These are phyloP conservation scores for Phytophthora pini DNA, from an alignment of 352 stramenopile species.

Conservation along the genomic window DNA sequence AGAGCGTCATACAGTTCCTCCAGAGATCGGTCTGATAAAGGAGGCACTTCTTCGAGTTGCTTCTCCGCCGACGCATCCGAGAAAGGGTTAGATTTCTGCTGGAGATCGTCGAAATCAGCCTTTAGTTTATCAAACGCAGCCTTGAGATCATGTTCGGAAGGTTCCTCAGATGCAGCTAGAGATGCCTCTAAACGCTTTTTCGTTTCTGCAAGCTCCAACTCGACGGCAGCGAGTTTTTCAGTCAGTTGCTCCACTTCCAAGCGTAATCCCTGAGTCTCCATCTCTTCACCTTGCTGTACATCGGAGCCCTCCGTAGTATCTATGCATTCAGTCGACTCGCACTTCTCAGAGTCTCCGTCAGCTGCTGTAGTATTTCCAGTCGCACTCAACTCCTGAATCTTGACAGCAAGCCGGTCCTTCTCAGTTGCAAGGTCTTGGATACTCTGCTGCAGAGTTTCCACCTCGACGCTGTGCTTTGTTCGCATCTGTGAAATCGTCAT, in stretches of 20 bases:
- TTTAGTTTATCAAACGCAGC: slow-evolving; percentile 20
- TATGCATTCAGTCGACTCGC: slow-evolving; percentile 10
- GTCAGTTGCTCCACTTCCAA: slow-evolving; percentile 17
- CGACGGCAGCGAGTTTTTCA: slow-evolving; percentile 15
- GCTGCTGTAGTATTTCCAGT: slow-evolving; percentile 24
- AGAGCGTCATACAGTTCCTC: slow-evolving; percentile 18
- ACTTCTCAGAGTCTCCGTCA: slow-evolving; percentile 1
- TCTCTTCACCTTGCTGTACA: neutral
- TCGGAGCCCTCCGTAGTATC: slow-evolving; percentile 9
- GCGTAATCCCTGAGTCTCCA: slow-evolving; percentile 8
- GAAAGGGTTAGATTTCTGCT: slow-evolving; percentile 9
- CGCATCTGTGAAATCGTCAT: slow-evolving; percentile 53
- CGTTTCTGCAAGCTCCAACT: slow-evolving; percentile 18
- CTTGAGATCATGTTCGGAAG: slow-evolving; percentile 11
- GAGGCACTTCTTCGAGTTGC: neutral
- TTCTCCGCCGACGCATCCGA: slow-evolving; percentile 1
- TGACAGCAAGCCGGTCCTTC: slow-evolving; percentile 32
- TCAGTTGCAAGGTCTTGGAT: slow-evolving; percentile 40
- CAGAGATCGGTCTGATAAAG: neutral
- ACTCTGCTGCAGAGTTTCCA: slow-evolving; percentile 38
- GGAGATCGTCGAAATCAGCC: slow-evolving; percentile 8
- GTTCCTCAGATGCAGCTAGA: slow-evolving; percentile 1
- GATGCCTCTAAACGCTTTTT: slow-evolving; percentile 19
- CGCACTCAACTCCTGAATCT: slow-evolving; percentile 29
- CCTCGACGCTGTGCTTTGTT: slow-evolving; percentile 34